Evolutionary conservation across 345 rosid genomes (phyloP).

Genomic region (Xanthoceras sorbifolium): DNA sequence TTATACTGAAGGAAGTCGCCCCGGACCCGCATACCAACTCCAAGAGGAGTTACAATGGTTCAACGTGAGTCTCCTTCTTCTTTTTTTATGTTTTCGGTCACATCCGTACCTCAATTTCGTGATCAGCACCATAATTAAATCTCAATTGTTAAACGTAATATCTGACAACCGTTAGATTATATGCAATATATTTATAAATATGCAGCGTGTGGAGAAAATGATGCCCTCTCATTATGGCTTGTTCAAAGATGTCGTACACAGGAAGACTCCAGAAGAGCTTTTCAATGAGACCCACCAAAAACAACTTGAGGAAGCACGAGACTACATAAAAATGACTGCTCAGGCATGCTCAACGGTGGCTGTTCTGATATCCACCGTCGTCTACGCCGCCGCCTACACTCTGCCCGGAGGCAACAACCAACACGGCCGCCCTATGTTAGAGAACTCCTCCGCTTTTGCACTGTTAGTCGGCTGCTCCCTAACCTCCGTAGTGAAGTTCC

Average conservation of each 20-base stretch:
- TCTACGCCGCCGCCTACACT: background rate
- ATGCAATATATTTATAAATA: no score
- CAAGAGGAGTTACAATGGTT: conserved; percentile 32
- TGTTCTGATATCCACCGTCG: background rate
- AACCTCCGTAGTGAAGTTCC: conserved; percentile 32
- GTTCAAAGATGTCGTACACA: no score
- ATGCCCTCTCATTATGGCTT: no score
- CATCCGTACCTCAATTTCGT: no score
- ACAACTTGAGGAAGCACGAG: background rate
- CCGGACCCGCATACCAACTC: conserved; percentile 21
- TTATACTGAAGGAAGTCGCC: conserved; percentile 5
- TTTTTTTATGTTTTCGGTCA: no score
- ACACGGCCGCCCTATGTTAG: conserved; percentile 22
- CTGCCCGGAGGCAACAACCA: background rate
- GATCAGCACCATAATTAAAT: no score
- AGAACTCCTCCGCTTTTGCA: conserved; percentile 6
- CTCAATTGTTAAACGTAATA: no score
- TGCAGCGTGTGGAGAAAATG: no score
- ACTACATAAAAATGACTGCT: background rate
- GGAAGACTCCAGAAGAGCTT: no score
- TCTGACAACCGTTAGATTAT: no score
- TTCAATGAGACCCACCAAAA: background rate
- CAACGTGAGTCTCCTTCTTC: conserved; percentile 21
- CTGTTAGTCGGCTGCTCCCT: conserved; percentile 26
- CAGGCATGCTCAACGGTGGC: conserved; percentile 34